Evolutionary conservation across 768 basidiomycete species (phyloP).

Genomic region (Phaeolepiota aurea): DNA sequence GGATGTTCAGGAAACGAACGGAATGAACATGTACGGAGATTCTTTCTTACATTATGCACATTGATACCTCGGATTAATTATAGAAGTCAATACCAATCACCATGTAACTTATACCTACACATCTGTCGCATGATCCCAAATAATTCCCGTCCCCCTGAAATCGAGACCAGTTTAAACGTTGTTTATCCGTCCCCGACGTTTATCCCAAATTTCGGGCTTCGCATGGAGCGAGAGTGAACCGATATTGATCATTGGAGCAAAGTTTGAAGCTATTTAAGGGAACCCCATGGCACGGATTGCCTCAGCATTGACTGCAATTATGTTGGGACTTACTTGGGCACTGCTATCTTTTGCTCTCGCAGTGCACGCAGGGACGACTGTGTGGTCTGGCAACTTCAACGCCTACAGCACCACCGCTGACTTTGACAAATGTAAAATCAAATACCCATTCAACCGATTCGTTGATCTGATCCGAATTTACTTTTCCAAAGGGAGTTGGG

Average conservation of each 20-base stretch:
- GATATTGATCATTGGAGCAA: too few relatives aligned
- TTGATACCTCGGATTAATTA: slow-evolving; percentile 31
- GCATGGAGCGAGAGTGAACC: too few relatives aligned
- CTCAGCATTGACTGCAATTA: background rate
- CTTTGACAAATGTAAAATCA: slow-evolving; percentile 43
- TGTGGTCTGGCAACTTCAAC: slow-evolving; percentile 53
- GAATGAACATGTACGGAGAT: slow-evolving; percentile 15
- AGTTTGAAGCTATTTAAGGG: slow-evolving; percentile 9
- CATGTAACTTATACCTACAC: slow-evolving; percentile 11
- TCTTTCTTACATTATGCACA: slow-evolving; percentile 16
- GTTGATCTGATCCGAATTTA: background rate
- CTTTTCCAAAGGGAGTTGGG: slow-evolving; percentile 39
- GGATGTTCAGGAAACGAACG: slow-evolving; percentile 47
- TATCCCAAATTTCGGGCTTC: background rate
- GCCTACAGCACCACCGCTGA: slow-evolving; percentile 30
- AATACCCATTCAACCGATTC: background rate
- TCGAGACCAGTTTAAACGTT: too few relatives aligned
- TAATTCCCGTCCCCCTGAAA: too few relatives aligned
- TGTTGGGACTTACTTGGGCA: too few relatives aligned
- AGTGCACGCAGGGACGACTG: slow-evolving; percentile 42
- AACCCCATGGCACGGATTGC: background rate
- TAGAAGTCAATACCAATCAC: slow-evolving; percentile 16
- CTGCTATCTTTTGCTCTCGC: too few relatives aligned
- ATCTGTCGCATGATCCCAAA: slow-evolving; percentile 16
- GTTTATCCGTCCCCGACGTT: background rate